Percentiles rank a stretch among this genome's conserved stretches.
Evolutionary conservation across 2,329 filamentous ascomycete species (phyloP).

Genomic region (Plectosphaerella sp.): DNA sequence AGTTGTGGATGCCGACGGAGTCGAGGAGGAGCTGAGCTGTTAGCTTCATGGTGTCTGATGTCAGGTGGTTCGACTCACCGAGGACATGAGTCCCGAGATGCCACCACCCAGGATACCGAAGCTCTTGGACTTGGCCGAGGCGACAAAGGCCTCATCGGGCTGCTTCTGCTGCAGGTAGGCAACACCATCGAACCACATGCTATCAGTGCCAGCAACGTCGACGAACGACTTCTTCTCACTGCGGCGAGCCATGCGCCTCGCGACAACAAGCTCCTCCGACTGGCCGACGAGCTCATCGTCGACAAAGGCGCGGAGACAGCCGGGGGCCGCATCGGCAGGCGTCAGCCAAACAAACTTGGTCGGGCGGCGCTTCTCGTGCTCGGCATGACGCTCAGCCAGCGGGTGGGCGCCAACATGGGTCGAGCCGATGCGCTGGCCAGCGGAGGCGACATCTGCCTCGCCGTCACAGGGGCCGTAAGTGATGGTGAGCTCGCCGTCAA

Average conservation of each 20-base stretch:
- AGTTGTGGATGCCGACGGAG: conserved; percentile 36
- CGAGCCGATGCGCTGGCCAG: conserved; percentile 12
- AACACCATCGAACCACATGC: conserved; percentile 21
- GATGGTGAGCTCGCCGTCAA: conserved; percentile 14
- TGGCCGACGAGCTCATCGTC: conserved; percentile 12
- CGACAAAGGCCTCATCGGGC: conserved; percentile 14
- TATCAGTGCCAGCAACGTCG: conserved; percentile 7
- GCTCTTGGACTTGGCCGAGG: conserved; percentile 16
- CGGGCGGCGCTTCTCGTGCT: conserved; percentile 11
- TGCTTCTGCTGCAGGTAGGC: conserved; percentile 19
- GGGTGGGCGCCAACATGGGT: conserved; percentile 17
- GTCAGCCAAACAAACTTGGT: conserved; percentile 17
- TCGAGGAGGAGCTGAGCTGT: conserved; percentile 28
- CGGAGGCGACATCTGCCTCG: background rate
- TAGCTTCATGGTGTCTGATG: background rate
- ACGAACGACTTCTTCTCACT: conserved; percentile 11
- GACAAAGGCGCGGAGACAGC: conserved; percentile 17
- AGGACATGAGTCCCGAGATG: conserved; percentile 26
- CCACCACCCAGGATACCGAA: conserved; percentile 31
- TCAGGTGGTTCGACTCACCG: conserved; percentile 6
- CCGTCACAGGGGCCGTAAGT: conserved; percentile 13
- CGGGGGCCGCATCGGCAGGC: background rate
- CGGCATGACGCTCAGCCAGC: conserved; percentile 13
- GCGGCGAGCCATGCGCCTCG: conserved; percentile 4
- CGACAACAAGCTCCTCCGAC: conserved; percentile 12